A percentile compares a stretch with the other conserved stretches of the same genome.
phyloP scores from a whole-genome alignment of 2,329 filamentous ascomycete species.

The Aaosphaeria arxii region DNA sequence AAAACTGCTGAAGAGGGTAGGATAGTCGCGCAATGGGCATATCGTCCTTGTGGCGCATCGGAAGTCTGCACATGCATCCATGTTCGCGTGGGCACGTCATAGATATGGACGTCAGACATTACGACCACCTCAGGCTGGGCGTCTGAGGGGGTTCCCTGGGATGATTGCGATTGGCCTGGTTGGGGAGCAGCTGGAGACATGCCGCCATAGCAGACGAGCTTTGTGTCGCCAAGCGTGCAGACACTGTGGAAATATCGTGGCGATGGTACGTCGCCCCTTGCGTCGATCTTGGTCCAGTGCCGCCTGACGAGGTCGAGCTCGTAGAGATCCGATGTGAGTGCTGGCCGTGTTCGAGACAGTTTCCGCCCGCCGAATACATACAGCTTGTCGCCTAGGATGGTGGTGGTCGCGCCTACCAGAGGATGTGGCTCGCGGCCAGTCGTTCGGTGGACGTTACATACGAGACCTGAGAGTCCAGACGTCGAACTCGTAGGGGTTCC shows the following conservation, averaged over 20 bases:
- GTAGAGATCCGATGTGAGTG: slow-evolving; percentile 86
- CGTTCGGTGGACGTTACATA: slow-evolving; percentile 72
- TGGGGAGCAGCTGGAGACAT: slow-evolving; percentile 76
- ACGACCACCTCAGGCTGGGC: slow-evolving; percentile 84
- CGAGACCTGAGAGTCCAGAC: slow-evolving; percentile 63
- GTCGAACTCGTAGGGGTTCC: slow-evolving; percentile 43
- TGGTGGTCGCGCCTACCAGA: slow-evolving; percentile 91
- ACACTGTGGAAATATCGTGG: slow-evolving; percentile 97
- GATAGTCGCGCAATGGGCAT: slow-evolving; percentile 94
- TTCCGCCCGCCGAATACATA: slow-evolving; percentile 95
- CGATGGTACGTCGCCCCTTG: slow-evolving; percentile 79
- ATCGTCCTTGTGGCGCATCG: slow-evolving; percentile 86
- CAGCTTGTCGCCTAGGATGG: slow-evolving; percentile 89
- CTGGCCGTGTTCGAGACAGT: slow-evolving; percentile 77
- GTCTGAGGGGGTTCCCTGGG: slow-evolving; percentile 48
- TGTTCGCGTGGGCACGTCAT: slow-evolving; percentile 74
- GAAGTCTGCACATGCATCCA: slow-evolving; percentile 83
- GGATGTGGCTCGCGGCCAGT: slow-evolving; percentile 89
- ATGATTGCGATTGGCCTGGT: slow-evolving; percentile 29
- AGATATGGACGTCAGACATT: slow-evolving; percentile 98
- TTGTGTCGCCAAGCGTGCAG: slow-evolving; percentile 88
- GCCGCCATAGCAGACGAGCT: slow-evolving; percentile 95
- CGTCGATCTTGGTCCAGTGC: slow-evolving; percentile 90
- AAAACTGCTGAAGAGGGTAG: slow-evolving; percentile 85
- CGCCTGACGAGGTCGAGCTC: slow-evolving; percentile 87